A percentile compares a stretch with the other conserved stretches of the same genome.
These are phyloP conservation scores for Trypanosomatidae sp. DNA, from an alignment of 208 protist genomes.

Conservation along the genomic window DNA sequence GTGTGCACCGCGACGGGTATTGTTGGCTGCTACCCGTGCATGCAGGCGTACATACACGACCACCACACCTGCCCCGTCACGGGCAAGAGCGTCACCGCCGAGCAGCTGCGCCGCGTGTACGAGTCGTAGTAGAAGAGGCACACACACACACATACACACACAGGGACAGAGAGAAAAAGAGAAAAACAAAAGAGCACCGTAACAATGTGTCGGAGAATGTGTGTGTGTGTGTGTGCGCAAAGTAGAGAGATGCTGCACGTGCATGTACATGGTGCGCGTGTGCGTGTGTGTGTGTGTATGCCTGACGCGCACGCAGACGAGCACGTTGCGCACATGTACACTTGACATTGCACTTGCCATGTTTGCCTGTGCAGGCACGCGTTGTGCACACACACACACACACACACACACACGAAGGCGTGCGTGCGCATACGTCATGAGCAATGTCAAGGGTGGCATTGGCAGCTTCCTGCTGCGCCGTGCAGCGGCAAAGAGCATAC, in stretches of 20 bases:
- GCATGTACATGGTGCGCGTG: no score
- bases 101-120: constrained; percentile 65
- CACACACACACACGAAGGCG: neutral
- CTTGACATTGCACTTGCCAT: no score
- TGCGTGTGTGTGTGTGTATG: no score
- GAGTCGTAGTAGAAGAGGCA: constrained; percentile 27
- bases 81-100: constrained; percentile 14
- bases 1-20: constrained; percentile 51
- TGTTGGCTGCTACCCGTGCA: constrained; percentile 75
- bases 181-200: neutral
- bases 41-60: constrained; percentile 28
- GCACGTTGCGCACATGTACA: no score
- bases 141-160: neutral
- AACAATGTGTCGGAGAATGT: no score
- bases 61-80: constrained; percentile 50
- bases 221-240: no score
- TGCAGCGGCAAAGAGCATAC: constrained; percentile 41
- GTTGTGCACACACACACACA: neutral
- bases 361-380: no score
- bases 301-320: no score
- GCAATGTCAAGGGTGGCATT: constrained; percentile 57
- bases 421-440: constrained; percentile 7
- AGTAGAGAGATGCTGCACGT: neutral
- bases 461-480: constrained; percentile 65
- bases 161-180: neutral